Conservation (phyloP, 225 moss, liverwort and hornwort species). For the Takakia lepidozioides region DNA sequence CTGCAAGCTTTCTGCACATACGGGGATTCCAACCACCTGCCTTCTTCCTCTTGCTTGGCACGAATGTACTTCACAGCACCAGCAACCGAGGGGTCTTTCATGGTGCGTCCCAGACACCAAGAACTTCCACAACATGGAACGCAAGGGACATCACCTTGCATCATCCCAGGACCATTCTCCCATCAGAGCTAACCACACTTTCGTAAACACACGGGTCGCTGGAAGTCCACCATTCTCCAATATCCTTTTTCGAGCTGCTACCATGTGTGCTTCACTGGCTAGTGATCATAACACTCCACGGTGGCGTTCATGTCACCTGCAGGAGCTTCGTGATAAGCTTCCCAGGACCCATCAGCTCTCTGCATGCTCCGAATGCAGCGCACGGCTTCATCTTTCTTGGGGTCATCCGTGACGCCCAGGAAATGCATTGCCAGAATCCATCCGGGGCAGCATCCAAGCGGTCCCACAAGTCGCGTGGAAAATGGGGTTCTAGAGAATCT, state of each 20-base stretch:
- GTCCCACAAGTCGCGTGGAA: too few relatives aligned
- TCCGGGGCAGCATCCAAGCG: background rate
- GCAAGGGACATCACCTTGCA: slow-evolving; percentile 3
- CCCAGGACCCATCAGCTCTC: slow-evolving; percentile 1
- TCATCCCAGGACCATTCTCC: slow-evolving; percentile 4
- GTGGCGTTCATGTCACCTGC: slow-evolving; percentile 1
- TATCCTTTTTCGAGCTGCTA: slow-evolving; percentile 5
- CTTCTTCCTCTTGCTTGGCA: too few relatives aligned
- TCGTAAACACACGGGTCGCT: background rate
- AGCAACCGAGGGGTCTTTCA: too few relatives aligned
- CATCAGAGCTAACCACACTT: slow-evolving; percentile 2
- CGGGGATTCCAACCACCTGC: too few relatives aligned
- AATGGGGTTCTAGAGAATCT: too few relatives aligned
- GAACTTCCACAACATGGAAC: too few relatives aligned
- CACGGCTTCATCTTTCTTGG: background rate
- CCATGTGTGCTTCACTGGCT: background rate
- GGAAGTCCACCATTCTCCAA: too few relatives aligned
- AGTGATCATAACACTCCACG: slow-evolving; percentile 1
- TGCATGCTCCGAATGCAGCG: too few relatives aligned
- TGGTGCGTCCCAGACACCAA: too few relatives aligned
- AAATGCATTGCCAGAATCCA: slow-evolving; percentile 4
- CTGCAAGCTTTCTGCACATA: too few relatives aligned
- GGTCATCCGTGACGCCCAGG: background rate
- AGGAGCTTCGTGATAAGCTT: background rate
- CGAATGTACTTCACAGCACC: too few relatives aligned